Percentiles rank a stretch among this genome's conserved stretches.
phyloP scores from a whole-genome alignment of 1,139 yeast species.

The Pichia sp. region DNA sequence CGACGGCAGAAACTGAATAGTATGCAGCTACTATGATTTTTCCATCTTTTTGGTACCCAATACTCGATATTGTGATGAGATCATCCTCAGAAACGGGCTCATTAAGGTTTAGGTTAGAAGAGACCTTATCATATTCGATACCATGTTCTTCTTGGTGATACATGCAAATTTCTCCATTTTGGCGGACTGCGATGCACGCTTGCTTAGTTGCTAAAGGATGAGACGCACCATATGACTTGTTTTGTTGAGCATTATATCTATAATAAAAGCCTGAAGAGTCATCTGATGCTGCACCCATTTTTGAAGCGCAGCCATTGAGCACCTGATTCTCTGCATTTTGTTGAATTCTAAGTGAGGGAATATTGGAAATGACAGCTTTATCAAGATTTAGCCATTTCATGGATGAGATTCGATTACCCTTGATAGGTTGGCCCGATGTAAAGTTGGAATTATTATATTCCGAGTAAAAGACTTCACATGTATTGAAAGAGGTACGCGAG shows the following conservation, averaged over 20 bases:
- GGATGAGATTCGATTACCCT: slow-evolving; percentile 36
- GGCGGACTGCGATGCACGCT: slow-evolving; percentile 62
- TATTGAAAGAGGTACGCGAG: slow-evolving; percentile 29
- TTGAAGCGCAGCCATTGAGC: slow-evolving; percentile 28
- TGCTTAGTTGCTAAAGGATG: slow-evolving; percentile 68
- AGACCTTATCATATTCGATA: slow-evolving; percentile 43
- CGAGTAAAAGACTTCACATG: slow-evolving; percentile 27
- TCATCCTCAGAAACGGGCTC: slow-evolving; percentile 6
- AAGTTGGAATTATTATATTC: slow-evolving; percentile 17
- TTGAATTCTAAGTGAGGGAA: slow-evolving; percentile 39
- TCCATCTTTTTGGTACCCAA: slow-evolving; percentile 53
- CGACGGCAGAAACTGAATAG: slow-evolving; percentile 33
- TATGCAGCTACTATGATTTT: slow-evolving; percentile 42
- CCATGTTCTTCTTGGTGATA: slow-evolving; percentile 60
- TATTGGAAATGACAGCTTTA: slow-evolving; percentile 49
- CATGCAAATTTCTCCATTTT: slow-evolving; percentile 52
- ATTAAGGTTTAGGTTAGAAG: slow-evolving; percentile 16
- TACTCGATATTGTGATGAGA: slow-evolving; percentile 41
- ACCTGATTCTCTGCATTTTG: slow-evolving; percentile 21
- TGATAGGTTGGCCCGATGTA: too few species aligned
- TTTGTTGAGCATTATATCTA: slow-evolving; percentile 51
- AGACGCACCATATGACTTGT: slow-evolving; percentile 52
- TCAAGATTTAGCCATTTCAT: slow-evolving; percentile 68
- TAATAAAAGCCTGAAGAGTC: slow-evolving; percentile 31
- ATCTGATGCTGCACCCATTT: slow-evolving; percentile 27